Base-by-base conservation (phyloP, 2,329 filamentous ascomycete genomes). In the Colletotrichum sansevieriae region DNA sequence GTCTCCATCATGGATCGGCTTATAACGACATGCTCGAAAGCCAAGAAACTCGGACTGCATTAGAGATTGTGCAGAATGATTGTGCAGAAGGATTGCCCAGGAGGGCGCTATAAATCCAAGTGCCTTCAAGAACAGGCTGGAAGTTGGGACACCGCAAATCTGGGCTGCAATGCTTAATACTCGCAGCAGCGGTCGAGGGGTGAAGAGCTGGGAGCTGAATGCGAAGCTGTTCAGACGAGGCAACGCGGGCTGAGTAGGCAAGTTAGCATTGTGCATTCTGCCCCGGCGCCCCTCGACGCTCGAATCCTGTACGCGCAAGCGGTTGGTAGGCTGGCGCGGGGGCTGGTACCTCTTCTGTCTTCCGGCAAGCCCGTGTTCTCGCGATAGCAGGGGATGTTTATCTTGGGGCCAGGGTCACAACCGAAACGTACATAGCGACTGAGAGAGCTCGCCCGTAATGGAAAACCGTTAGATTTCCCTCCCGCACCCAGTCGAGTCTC, bases 101-200 rank as follows among this genome's bases (percentile, higher is more conserved):
- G 60, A 60, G n/a, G 22, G 15, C 65, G 56, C 65, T 65, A 60
- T 62, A 60, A 68, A 20, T 60, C 39, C 44, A 52, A 43, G 35
- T n/a, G 15, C 20, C 20, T 51, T 43, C 25, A 29, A 43, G 33
- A 58, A 64, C 4, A 22, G n/a, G 18, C 29, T 43, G 43, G 29
- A 43, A 18, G 11, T 39, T 33, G 13, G 41, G 29, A 25, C 20
- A 58, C 10, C 8, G 15, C 55, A 25, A 29, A 33, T 41, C 22
- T 12, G 39, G 35, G 54, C 35, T 41, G 35, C 54, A 15, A 18
- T 56, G n/a, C 20, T 9, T n/a, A 25, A 29, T 18, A 18, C 5
- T 54, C 12, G 49, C 15, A 33, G 29, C 25, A 43, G 4, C 20
- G 37, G 56, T 37, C 43, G 13, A 20, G 37, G 35, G n/a, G n/a